Percentiles rank a stretch among this genome's conserved stretches.
Conservation (phyloP, 2,329 filamentous ascomycete species). For the Fusarium sp. region DNA sequence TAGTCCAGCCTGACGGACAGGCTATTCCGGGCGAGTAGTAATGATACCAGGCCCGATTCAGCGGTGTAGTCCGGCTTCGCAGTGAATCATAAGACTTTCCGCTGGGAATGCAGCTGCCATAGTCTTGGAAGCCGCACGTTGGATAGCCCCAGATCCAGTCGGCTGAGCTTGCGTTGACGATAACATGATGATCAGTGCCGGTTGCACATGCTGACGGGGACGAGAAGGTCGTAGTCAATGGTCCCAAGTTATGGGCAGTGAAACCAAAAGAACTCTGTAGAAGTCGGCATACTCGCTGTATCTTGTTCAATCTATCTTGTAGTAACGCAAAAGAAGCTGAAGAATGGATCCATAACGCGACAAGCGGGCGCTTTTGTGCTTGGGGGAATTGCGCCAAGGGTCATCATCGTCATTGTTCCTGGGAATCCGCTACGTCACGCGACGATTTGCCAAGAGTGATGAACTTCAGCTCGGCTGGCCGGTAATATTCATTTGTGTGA, state of each 20-base stretch:
- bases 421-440: background rate
- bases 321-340: background rate
- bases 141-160: accelerated
- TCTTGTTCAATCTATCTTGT: background rate
- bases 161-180: background rate
- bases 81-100: background rate
- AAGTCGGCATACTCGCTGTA: background rate
- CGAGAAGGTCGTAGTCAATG: background rate
- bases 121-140: background rate
- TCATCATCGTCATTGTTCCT: background rate
- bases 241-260: background rate
- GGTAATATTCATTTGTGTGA: accelerated
- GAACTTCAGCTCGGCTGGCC: background rate
- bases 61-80: accelerated
- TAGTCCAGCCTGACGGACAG: constrained; percentile 3
- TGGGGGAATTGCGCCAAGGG: background rate
- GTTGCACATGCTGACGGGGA: constrained; percentile 5
- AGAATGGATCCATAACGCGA: background rate
- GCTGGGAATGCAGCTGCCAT: background rate
- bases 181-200: background rate
- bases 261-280: constrained; percentile 11
- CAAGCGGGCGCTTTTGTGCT: background rate
- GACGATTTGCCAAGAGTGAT: background rate
- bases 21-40: constrained; percentile 1
- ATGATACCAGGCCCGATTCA: background rate